Evolutionary conservation across 164 flowering plant genomes (phyloP), one percentile per base, ranked within the genome.

Genomic region (Liquidambar formosana): DNA sequence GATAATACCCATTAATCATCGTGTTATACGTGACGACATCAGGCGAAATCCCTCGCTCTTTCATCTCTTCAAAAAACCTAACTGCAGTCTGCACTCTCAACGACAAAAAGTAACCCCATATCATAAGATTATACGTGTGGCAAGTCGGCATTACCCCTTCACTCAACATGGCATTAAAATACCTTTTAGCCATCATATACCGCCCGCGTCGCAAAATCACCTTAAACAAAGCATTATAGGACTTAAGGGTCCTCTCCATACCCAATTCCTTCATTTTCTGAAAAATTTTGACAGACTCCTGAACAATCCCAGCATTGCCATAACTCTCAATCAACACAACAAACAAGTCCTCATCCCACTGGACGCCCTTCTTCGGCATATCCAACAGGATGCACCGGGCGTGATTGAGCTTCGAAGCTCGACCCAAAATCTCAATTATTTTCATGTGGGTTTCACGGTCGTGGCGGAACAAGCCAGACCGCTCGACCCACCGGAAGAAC

Each of bases 401-500:
- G 69, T 95, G 99, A 62, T 95, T 95, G 54, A 88, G 84, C 89
- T 81, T 94, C 10, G 81, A 78, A 22, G 74, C 82, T 27, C 88
- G 64, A 4, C 90, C 90, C 18, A 95, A 66, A 21, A 83, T 91
- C 80, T 92, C 82, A 72, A 95, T 85, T 10, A 92, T 92, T 75
- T 89, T 91, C 61, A 69, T 53, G 68, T 83, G 85, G 45, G 89
- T 86, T 19, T 81, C 86, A 0, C 80, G 73, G 69, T 91, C 88
- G 52, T 92, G 97, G 11, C 58, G 65, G 49, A 84, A 76, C 71
- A 87, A 79, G 3, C 95, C 93, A 1, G 97, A 73, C 71, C 92
- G 83, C 76, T 89, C 96, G 0, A 91, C 91, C 97, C 97, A 94
- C 63, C 99, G 71, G 70, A 89, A 94, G 80, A 94, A 92, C 76